Conservation (phyloP, 371 early-diverging fungal genomes). For the Mucor saturninus region DNA sequence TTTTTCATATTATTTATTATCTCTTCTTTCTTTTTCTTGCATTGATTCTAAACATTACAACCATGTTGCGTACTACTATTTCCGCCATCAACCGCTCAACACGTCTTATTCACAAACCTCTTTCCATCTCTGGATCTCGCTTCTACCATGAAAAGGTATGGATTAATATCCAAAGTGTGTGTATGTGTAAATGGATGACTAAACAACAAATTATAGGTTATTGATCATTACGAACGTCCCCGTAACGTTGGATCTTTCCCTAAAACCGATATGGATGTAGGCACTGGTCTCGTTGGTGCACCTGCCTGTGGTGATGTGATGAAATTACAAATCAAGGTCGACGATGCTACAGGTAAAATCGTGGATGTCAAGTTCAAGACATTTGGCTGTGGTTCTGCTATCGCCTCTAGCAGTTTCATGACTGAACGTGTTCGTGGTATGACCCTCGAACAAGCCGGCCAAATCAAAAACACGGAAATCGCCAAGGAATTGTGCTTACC, state of each 20-base stretch:
- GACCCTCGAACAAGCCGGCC: constrained; percentile 87
- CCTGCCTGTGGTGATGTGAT: constrained; percentile 99
- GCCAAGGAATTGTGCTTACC: constrained; percentile 96
- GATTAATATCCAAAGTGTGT: no score
- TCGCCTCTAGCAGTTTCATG: constrained; percentile 93
- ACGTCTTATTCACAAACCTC: constrained; percentile 35
- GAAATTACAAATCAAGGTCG: constrained; percentile 98
- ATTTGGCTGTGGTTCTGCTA: constrained; percentile 99
- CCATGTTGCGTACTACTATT: constrained; percentile 39
- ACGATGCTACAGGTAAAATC: constrained; percentile 88
- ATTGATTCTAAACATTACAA: constrained; percentile 1
- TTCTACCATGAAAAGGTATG: constrained; percentile 75
- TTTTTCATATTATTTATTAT: constrained; percentile 6
- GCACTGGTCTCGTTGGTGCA: constrained; percentile 99
- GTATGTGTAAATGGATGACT: not conserved
- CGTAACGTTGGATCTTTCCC: constrained; percentile 97
- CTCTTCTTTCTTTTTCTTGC: constrained; percentile 6
- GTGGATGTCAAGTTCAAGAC: constrained; percentile 99
- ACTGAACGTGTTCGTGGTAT: constrained; percentile 96
- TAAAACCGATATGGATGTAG: constrained; percentile 86
- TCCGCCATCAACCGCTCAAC: constrained; percentile 26
- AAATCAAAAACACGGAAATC: constrained; percentile 97
- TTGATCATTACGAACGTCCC: constrained; percentile 96
- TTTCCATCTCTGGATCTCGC: constrained; percentile 49
- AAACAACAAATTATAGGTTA: constrained; percentile 58